These are phyloP conservation scores for Moelleriella libera DNA, from an alignment of 2,329 filamentous ascomycete genomes.

Conservation along the genomic window DNA sequence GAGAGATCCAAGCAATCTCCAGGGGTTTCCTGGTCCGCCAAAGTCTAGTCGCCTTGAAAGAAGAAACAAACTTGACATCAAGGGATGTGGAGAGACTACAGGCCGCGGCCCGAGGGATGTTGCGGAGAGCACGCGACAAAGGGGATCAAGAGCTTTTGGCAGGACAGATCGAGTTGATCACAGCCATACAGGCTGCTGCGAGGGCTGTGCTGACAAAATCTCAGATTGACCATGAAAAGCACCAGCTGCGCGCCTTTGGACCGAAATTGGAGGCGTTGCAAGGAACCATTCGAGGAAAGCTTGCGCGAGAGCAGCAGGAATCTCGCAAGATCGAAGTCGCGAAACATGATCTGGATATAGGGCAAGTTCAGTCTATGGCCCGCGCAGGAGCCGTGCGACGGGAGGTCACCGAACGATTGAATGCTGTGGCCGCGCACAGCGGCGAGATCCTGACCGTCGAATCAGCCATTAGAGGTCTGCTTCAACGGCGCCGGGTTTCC, in stretches of 20 bases:
- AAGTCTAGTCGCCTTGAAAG: slow-evolving; percentile 38
- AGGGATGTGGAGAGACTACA: slow-evolving; percentile 46
- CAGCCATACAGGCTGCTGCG: slow-evolving; percentile 49
- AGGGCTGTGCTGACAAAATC: slow-evolving; percentile 47
- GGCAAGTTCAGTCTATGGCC: slow-evolving; percentile 34
- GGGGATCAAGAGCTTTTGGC: slow-evolving; percentile 38
- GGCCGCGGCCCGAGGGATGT: slow-evolving; percentile 51
- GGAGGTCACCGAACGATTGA: slow-evolving; percentile 31
- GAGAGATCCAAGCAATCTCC: slow-evolving; percentile 50
- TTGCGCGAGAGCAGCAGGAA: slow-evolving; percentile 28
- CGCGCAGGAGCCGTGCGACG: slow-evolving; percentile 41
- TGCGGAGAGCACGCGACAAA: slow-evolving; percentile 43
- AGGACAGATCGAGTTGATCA: slow-evolving; percentile 33
- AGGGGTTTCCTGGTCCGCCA: slow-evolving; percentile 54
- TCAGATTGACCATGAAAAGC: slow-evolving; percentile 34
- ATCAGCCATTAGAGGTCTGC: slow-evolving; percentile 45
- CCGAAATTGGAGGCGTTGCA: slow-evolving; percentile 34
- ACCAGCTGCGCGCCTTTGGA: slow-evolving; percentile 34
- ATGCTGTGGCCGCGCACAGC: slow-evolving; percentile 31
- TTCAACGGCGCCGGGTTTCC: slow-evolving; percentile 35
- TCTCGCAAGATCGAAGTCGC: slow-evolving; percentile 33
- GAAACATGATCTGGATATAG: slow-evolving; percentile 27
- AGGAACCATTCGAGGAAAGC: slow-evolving; percentile 28
- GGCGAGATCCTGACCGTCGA: slow-evolving; percentile 37
- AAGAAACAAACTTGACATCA: slow-evolving; percentile 36